phyloP scores from a whole-genome alignment of 495 filamentous ascomycete species.

The Annulohypoxylon bovei region DNA sequence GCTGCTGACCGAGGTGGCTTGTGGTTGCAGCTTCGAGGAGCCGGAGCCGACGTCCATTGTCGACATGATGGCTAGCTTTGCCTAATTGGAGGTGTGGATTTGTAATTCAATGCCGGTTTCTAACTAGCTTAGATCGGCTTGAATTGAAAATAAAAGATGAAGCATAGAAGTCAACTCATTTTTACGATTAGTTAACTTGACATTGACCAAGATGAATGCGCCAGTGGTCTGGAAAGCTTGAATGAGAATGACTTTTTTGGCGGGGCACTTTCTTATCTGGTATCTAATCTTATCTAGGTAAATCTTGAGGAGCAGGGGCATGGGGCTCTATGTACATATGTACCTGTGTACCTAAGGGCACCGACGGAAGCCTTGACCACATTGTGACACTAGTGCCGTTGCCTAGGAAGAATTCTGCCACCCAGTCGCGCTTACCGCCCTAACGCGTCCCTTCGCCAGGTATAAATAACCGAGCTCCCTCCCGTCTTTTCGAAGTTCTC shows the following conservation, averaged over 20 bases:
- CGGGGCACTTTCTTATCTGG: slow-evolving; percentile 41
- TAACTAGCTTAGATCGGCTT: background rate
- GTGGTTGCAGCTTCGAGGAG: background rate
- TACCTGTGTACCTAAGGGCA: background rate
- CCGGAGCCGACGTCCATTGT: slow-evolving; percentile 16
- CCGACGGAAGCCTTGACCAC: background rate
- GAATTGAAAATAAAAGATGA: background rate
- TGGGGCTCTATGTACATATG: background rate
- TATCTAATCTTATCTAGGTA: slow-evolving; percentile 36
- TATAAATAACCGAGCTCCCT: background rate
- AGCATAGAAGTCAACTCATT: slow-evolving; percentile 1
- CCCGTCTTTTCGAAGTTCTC: background rate
- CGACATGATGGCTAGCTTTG: background rate
- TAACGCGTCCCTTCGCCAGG: background rate
- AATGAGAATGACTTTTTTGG: slow-evolving; percentile 32
- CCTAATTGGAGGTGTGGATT: background rate
- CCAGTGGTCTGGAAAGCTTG: background rate
- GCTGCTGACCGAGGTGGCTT: background rate
- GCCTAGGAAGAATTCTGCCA: background rate
- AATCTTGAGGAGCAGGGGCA: background rate
- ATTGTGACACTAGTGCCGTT: background rate
- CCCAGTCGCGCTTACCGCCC: background rate
- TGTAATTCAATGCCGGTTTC: background rate
- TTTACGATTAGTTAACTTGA: background rate
- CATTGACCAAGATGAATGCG: background rate